These are phyloP conservation scores for Globisporangium abappressorium DNA, from an alignment of 352 stramenopile species.

Conservation along the genomic window DNA sequence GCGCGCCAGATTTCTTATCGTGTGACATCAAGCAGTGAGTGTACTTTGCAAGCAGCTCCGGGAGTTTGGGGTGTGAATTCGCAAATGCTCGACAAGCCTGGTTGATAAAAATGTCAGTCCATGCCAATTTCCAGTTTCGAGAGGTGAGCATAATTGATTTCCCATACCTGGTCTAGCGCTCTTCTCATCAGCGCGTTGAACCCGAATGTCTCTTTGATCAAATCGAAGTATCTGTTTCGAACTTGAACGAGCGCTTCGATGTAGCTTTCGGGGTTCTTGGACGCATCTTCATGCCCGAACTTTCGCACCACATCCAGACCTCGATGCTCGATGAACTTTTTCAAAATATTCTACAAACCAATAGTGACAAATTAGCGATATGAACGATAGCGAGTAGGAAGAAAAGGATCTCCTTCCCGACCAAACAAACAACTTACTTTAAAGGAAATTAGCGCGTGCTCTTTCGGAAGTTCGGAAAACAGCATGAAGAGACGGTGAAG, in stretches of 20 bases:
- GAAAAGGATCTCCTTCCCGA: neutral
- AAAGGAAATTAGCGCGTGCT: slow-evolving; percentile 75
- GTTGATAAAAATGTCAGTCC: neutral
- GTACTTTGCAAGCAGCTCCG: slow-evolving; percentile 81
- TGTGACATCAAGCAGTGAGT: slow-evolving; percentile 85
- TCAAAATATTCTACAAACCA: slow-evolving; percentile 70
- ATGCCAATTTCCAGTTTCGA: neutral
- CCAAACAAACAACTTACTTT: slow-evolving; percentile 43
- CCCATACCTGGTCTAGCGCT: slow-evolving; percentile 67
- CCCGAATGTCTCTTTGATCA: slow-evolving; percentile 84
- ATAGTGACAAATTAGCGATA: neutral
- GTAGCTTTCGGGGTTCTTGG: slow-evolving; percentile 79
- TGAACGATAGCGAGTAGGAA: neutral
- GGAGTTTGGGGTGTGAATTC: slow-evolving; percentile 75
- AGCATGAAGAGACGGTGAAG: slow-evolving; percentile 75
- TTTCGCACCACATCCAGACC: slow-evolving; percentile 75
- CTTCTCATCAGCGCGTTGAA: slow-evolving; percentile 82
- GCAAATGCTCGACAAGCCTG: slow-evolving; percentile 83
- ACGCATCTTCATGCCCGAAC: slow-evolving; percentile 78
- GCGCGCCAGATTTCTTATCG: slow-evolving; percentile 33
- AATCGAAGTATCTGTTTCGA: slow-evolving; percentile 76
- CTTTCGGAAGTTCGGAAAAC: slow-evolving; percentile 79
- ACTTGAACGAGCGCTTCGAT: slow-evolving; percentile 84
- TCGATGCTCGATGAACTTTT: slow-evolving; percentile 81
- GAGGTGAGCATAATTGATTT: no score